A percentile compares a stretch with the other conserved stretches of the same genome.
phyloP scores from a whole-genome alignment of 805 yeast species.

The Candida cerambycidarum region DNA sequence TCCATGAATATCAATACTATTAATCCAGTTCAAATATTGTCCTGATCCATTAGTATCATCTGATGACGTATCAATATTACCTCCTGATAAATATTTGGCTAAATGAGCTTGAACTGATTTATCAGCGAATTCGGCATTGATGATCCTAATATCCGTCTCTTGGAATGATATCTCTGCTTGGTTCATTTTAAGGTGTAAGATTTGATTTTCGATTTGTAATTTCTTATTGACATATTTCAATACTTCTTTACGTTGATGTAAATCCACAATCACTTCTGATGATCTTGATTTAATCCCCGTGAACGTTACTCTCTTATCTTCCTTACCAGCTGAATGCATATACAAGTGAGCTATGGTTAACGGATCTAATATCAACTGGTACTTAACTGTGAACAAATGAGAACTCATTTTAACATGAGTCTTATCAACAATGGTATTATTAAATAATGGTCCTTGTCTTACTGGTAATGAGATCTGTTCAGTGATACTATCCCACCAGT shows the following conservation, averaged over 20 bases:
- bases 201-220: slow-evolving; percentile 33
- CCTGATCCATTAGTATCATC: slow-evolving; percentile 11
- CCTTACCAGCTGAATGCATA: slow-evolving; percentile 27
- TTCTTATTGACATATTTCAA: slow-evolving; percentile 39
- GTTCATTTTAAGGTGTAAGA: slow-evolving; percentile 57
- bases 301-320: slow-evolving; percentile 28
- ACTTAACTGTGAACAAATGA: slow-evolving; percentile 42
- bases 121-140: slow-evolving; percentile 65
- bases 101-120: slow-evolving; percentile 33
- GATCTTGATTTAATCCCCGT: slow-evolving; percentile 41
- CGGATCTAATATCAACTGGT: slow-evolving; percentile 41
- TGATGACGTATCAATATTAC: slow-evolving; percentile 13
- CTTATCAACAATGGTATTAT: slow-evolving; percentile 15
- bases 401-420: slow-evolving; percentile 37
- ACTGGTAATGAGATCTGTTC: slow-evolving; percentile 35
- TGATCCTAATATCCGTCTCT: slow-evolving; percentile 65
- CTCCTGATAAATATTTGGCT: slow-evolving; percentile 10
- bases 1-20: slow-evolving; percentile 25
- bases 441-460: slow-evolving; percentile 34
- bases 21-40: slow-evolving; percentile 22
- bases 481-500: slow-evolving; percentile 43
- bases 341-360: slow-evolving; percentile 38
- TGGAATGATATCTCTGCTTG: slow-evolving; percentile 69
- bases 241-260: slow-evolving; percentile 40
- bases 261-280: slow-evolving; percentile 33